Evolutionary conservation across 768 basidiomycete species (phyloP).

Genomic region (Mycena floridula): DNA sequence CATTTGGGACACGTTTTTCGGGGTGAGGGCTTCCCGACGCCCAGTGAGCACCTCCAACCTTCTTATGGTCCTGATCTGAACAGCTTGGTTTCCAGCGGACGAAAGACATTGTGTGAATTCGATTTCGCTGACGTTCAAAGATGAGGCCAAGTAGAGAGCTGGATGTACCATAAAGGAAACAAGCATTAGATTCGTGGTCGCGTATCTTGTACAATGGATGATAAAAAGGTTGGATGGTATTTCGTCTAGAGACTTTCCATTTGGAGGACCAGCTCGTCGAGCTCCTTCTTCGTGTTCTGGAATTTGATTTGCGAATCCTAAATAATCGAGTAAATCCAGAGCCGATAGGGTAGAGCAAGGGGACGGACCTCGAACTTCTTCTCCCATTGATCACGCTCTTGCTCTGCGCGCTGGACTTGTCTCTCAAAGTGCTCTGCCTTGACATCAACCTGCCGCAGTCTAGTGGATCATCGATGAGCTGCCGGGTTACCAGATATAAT

Average conservation of each 20-base stretch:
- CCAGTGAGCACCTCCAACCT: conserved; percentile 44
- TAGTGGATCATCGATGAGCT: conserved; percentile 23
- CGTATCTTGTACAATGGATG: no score
- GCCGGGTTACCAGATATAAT: not conserved
- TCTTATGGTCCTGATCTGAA: not conserved
- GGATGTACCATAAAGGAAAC: not conserved
- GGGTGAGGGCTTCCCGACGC: conserved; percentile 77
- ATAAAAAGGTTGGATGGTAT: not conserved
- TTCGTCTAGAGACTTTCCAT: conserved; percentile 62
- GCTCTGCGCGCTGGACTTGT: conserved; percentile 78
- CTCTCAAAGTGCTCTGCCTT: conserved; percentile 99
- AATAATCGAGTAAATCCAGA: conserved; percentile 4
- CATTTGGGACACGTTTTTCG: conserved; percentile 96
- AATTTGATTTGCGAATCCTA: conserved; percentile 73
- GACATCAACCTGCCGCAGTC: conserved; percentile 93
- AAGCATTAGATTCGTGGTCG: no score
- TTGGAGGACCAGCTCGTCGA: conserved; percentile 73
- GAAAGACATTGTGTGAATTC: conserved; percentile 92
- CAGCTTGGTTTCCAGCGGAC: conserved; percentile 46
- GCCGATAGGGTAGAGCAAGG: not conserved
- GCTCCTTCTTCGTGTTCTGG: conserved; percentile 65
- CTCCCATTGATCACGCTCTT: conserved; percentile 92
- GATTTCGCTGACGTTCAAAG: conserved; percentile 71
- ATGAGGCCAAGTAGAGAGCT: no score
- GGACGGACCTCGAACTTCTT: conserved; percentile 83